Evolutionary conservation across 306 rosid genomes (phyloP).

Genomic region (Vicia faba): DNA sequence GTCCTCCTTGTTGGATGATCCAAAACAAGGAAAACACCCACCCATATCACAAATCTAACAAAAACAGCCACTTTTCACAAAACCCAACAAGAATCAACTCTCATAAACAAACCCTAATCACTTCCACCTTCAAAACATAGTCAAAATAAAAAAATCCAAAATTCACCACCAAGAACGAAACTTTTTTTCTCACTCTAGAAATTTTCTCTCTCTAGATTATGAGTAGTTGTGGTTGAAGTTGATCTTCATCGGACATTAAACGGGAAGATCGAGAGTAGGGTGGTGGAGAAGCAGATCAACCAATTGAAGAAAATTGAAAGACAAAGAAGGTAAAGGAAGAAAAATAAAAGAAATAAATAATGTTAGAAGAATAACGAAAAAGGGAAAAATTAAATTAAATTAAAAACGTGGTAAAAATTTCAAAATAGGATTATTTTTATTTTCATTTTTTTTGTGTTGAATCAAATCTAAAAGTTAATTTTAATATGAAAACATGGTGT

Average conservation of each 20-base stretch:
- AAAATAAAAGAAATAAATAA: slow-evolving; percentile 26
- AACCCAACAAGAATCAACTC: slow-evolving; percentile 45
- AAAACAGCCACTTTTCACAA: slow-evolving; percentile 45
- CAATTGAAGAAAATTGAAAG: slow-evolving; percentile 67
- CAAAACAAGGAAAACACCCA: slow-evolving; percentile 98
- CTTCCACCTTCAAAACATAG: not conserved
- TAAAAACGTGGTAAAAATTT: slow-evolving; percentile 18
- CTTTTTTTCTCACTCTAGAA: slow-evolving; percentile 6
- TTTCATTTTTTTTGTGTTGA: not conserved
- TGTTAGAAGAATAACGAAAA: slow-evolving; percentile 1
- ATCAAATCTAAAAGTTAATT: not conserved
- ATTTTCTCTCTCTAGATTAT: slow-evolving; percentile 21
- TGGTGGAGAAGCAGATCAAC: slow-evolving; percentile 85
- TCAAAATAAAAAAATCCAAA: slow-evolving; percentile 45
- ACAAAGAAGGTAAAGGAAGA: slow-evolving; percentile 60
- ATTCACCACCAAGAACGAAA: slow-evolving; percentile 42
- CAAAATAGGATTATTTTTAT: not conserved
- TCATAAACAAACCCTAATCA: slow-evolving; percentile 38
- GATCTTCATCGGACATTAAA: slow-evolving; percentile 53
- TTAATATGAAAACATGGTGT: not conserved
- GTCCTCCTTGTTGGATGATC: slow-evolving; percentile 79
- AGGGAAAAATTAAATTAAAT: not conserved
- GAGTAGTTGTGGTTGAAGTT: slow-evolving; percentile 34
- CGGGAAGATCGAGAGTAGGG: slow-evolving; percentile 67
- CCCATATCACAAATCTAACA: slow-evolving; percentile 87